phyloP scores from a whole-genome alignment of 2,329 filamentous ascomycete species.

The Penicillium sp. region DNA sequence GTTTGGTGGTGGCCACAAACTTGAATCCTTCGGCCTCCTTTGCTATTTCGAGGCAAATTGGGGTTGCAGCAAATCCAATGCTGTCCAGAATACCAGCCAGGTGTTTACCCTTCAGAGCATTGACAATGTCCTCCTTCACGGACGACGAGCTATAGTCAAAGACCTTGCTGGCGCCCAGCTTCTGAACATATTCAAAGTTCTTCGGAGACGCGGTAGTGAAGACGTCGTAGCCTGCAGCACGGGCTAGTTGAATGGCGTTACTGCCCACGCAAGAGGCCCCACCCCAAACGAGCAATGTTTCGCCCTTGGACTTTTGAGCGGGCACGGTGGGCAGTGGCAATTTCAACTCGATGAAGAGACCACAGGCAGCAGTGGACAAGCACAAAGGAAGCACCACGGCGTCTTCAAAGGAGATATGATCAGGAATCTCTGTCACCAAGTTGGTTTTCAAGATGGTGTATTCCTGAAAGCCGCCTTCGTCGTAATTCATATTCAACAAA shows the following conservation, averaged over 20 bases:
- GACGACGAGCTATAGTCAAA: conserved; percentile 24
- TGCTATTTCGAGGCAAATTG: neutral
- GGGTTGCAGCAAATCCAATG: conserved; percentile 1
- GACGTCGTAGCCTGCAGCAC: conserved; percentile 36
- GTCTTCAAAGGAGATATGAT: conserved; percentile 26
- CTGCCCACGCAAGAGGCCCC: conserved; percentile 39
- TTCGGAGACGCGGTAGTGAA: conserved; percentile 32
- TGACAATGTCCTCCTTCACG: conserved; percentile 7
- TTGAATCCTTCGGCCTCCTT: neutral
- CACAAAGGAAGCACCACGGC: conserved; percentile 34
- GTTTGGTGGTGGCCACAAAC: conserved; percentile 1
- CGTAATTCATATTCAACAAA: neutral
- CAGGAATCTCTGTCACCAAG: conserved; percentile 26
- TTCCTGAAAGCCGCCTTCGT: conserved; percentile 1
- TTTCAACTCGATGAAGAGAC: conserved; percentile 16
- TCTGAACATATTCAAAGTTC: conserved; percentile 38
- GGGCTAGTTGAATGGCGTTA: conserved; percentile 39
- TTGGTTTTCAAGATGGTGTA: conserved; percentile 7
- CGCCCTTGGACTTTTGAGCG: conserved; percentile 13
- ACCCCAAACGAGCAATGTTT: conserved; percentile 47
- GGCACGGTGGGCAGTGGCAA: neutral
- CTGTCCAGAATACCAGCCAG: neutral
- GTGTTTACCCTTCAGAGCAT: neutral
- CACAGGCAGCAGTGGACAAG: conserved; percentile 27
- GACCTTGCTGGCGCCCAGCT: conserved; percentile 19